These are phyloP conservation scores for Cladobotryum protrusum DNA, from an alignment of 2,329 filamentous ascomycete genomes.

Conservation along the genomic window DNA sequence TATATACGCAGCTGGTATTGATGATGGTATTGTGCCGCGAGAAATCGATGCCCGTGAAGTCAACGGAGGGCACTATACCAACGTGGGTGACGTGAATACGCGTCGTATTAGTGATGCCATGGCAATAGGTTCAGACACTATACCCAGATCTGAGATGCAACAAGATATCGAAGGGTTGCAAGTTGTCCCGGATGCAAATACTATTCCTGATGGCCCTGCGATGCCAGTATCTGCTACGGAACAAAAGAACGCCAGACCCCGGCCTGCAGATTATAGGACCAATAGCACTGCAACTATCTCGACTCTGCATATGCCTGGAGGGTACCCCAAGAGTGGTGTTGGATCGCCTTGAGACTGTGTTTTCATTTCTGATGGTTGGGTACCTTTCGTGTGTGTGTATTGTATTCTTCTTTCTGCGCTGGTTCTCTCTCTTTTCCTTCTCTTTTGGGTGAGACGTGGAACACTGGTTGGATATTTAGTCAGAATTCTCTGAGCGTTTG, in stretches of 20 bases:
- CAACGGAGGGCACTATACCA: slow-evolving; percentile 13
- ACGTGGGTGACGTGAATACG: slow-evolving; percentile 1
- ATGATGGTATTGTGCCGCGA: not conserved
- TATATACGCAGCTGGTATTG: not conserved
- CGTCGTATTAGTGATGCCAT: slow-evolving; percentile 14
- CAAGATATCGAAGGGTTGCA: slow-evolving; percentile 13
- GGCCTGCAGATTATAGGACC: slow-evolving; percentile 26
- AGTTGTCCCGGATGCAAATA: slow-evolving; percentile 14
- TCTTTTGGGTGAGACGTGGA: slow-evolving; percentile 7
- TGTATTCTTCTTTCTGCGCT: too few relatives aligned
- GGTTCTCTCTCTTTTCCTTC: slow-evolving; percentile 8
- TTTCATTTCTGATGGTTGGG: slow-evolving; percentile 6
- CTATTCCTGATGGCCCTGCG: slow-evolving; percentile 10
- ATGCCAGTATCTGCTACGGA: slow-evolving; percentile 7
- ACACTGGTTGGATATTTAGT: too few relatives aligned
- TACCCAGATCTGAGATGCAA: slow-evolving; percentile 19
- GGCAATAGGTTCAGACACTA: slow-evolving; percentile 11
- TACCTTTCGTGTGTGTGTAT: too few relatives aligned
- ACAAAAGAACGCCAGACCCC: slow-evolving; percentile 5
- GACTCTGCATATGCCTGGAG: slow-evolving; percentile 63
- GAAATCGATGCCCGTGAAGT: not conserved
- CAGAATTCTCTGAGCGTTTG: too few relatives aligned
- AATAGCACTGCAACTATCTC: slow-evolving; percentile 52
- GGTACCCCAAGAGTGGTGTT: slow-evolving; percentile 50
- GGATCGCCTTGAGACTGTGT: slow-evolving; percentile 21